Evolutionary conservation across 805 yeast genomes (phyloP).

Genomic region (Monosporozyma siamensis): DNA sequence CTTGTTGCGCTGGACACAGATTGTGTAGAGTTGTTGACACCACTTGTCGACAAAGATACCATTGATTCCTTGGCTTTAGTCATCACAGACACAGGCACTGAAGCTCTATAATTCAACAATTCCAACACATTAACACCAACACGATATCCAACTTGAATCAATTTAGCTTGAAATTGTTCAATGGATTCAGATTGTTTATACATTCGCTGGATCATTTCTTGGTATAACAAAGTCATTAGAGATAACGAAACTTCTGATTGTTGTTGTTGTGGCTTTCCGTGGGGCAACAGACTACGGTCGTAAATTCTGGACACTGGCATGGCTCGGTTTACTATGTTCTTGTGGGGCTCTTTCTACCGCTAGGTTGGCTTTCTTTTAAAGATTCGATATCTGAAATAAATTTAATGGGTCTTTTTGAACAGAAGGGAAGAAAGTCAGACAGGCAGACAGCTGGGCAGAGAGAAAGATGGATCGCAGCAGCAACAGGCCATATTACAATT

Average conservation of each 20-base stretch:
- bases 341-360: not conserved
- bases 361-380: not conserved
- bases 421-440: too few species aligned
- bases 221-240: conserved; percentile 59
- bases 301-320: not conserved
- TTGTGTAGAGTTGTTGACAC: too few species aligned
- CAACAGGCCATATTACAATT: conserved; percentile 59
- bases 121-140: conserved; percentile 68
- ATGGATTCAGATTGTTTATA: conserved; percentile 53
- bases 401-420: not conserved
- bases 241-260: conserved; percentile 51
- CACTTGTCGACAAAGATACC: too few species aligned
- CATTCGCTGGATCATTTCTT: conserved; percentile 60
- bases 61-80: too few species aligned
- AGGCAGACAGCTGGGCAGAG: too few species aligned
- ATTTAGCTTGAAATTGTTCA: conserved; percentile 49
- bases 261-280: conserved; percentile 6
- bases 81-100: conserved; percentile 7
- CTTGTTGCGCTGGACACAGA: too few species aligned
- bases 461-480: not conserved
- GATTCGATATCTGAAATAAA: not conserved
- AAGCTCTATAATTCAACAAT: conserved; percentile 33
- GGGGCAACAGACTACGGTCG: not conserved
- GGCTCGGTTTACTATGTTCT: not conserved
- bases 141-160: conserved; percentile 66